Evolutionary conservation across 2,329 filamentous ascomycete genomes (phyloP), one percentile per base, ranked within the genome.

Genomic region (Pyrenochaeta sp.): DNA sequence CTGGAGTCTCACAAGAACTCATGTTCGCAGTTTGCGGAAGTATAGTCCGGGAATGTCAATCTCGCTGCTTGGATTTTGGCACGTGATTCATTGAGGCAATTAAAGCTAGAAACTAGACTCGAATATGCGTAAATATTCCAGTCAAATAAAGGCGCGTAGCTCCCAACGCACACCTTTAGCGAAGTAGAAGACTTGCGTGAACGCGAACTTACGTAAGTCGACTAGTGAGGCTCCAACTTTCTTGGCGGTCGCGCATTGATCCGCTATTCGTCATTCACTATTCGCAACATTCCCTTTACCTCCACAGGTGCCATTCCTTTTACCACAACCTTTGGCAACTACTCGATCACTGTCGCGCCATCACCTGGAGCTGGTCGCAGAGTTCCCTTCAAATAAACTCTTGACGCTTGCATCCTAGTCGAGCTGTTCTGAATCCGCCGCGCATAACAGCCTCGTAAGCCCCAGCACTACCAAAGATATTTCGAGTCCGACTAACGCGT

Each of bases 231-330:
- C 51, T 57, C 51, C 37, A 45, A 27, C 32, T 26, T 27, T 29
- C 41, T 52, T 55, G 48, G 48, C 53, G n/a, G 42, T 28, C 38
- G 46, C 48, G 51, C 51, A 49, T 44, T 32, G 36, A 43, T 41
- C 34, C 36, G 46, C 54, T 39, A 55, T 53, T 49, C 51, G 51
- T 58, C 54, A 55, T 58, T 48, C 45, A 36, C 35, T 19, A 29
- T 42, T 38, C 51, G 48, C 49, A 58, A 48, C 48, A 48, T 28
- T 49, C 42, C 51, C 40, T 35, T 41, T 46, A 55, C 49, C 30
- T 41, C 22, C 44, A 43, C 44, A 38, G 36, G 45, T 47, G 44
- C 30, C 48, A 24, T 50, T 53, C 41, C 32, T 44, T 44, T 43
- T 30, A 42, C n/a, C 46, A 21, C 35, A 40, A 42, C 21, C 17